A percentile compares a stretch with the other conserved stretches of the same genome.
phyloP scores from a whole-genome alignment of 176 grass and related monocot genomes.

The Olyra latifolia region DNA sequence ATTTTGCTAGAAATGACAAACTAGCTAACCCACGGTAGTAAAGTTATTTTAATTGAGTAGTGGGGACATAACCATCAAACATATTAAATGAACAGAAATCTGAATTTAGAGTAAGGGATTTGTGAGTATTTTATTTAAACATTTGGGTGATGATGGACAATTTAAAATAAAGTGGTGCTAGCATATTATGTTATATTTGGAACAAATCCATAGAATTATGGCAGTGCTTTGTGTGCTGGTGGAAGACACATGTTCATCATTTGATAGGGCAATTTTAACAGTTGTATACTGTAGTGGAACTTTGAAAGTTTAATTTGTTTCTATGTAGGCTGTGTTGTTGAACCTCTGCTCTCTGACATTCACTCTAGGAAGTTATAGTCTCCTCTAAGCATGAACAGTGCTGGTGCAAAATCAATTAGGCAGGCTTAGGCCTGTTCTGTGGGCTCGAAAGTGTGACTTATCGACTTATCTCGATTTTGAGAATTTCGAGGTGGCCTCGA shows the following conservation, averaged over 20 bases:
- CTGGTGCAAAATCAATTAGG: neutral
- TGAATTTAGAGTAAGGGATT: neutral
- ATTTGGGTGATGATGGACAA: neutral
- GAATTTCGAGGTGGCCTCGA: too few species aligned
- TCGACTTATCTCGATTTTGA: too few species aligned
- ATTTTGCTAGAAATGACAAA: slow-evolving; percentile 5
- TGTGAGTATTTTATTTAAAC: neutral
- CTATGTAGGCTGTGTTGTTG: slow-evolving; percentile 2
- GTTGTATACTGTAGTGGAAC: slow-evolving; percentile 10
- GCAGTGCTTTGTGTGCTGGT: neutral
- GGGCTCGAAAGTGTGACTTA: too few species aligned
- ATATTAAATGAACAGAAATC: neutral
- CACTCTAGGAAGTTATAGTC: neutral
- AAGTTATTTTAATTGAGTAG: neutral
- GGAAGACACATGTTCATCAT: neutral
- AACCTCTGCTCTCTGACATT: neutral
- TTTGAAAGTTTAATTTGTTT: neutral
- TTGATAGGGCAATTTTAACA: neutral
- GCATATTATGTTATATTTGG: neutral
- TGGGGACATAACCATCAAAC: neutral
- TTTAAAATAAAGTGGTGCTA: slow-evolving; percentile 1
- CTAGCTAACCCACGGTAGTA: neutral
- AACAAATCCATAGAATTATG: neutral
- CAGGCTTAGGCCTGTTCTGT: too few species aligned
- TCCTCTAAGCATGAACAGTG: neutral